Evolutionary conservation across 768 basidiomycete species (phyloP).

Genomic region (Melanogaster broomeanus): DNA sequence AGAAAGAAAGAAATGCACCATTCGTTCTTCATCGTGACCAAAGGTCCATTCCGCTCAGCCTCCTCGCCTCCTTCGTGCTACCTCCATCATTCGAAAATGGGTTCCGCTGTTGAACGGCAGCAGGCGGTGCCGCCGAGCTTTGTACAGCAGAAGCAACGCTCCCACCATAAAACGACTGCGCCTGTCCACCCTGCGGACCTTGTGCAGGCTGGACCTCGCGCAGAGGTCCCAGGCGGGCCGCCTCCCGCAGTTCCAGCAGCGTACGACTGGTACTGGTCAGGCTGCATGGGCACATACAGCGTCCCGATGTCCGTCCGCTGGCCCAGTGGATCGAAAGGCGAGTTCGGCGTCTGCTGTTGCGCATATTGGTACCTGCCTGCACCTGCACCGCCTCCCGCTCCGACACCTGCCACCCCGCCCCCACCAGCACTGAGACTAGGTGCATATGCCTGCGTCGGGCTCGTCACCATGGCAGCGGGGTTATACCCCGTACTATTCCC

Average conservation of each 20-base stretch:
- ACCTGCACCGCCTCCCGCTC: neutral
- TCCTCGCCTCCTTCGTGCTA: conserved; percentile 55
- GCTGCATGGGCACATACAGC: conserved; percentile 81
- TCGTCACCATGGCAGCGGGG: conserved; percentile 58
- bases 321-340: conserved; percentile 62
- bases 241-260: conserved; percentile 28
- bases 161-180: conserved; percentile 71
- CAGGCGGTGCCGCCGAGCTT: conserved; percentile 22
- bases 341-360: conserved; percentile 39
- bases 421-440: conserved; percentile 26
- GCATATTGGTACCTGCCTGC: conserved; percentile 61
- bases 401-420: neutral
- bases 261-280: conserved; percentile 73
- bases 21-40: conserved; percentile 64
- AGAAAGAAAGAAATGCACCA: neutral
- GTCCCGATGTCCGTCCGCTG: conserved; percentile 65
- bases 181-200: conserved; percentile 33
- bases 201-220: conserved; percentile 50
- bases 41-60: conserved; percentile 66
- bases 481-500: conserved; percentile 44
- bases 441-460: conserved; percentile 75
- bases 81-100: conserved; percentile 41
- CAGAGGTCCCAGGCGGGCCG: conserved; percentile 24
- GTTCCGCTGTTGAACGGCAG: conserved; percentile 37
- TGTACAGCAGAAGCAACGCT: conserved; percentile 55